Evolutionary conservation across 495 filamentous ascomycete species (phyloP), one percentile per base, ranked within the genome.

Genomic region (Penicillium pulvis): DNA sequence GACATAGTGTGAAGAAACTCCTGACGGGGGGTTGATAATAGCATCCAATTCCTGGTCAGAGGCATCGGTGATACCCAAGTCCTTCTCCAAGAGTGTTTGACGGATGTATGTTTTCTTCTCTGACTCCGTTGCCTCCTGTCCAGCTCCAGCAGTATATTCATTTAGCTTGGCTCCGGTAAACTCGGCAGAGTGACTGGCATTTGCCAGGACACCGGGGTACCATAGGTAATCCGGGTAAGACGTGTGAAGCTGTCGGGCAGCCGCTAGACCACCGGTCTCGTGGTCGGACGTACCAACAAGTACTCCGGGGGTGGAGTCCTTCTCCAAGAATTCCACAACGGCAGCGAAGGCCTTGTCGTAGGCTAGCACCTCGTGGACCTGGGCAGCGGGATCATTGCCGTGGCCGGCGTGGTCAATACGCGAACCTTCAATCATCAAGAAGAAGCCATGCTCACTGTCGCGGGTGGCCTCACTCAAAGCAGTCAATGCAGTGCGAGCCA

Each of bases 361-460:
- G 39, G 89, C 93, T 6, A 97, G 76, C 1, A 98, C 92, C 67
- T 98, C 94, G 56, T 93, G 86, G 9, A 98, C 94, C 69, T 98
- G 95, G 0, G 95, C 92, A 11, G 89, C 93, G 1, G 94, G 94
- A 68, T 98, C 94, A 64, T 98, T 98, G 53, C 84, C 86, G 66
- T 98, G 94, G 12, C 92, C 95, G 3, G 94, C 93, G 71, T 98
- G 95, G 61, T 98, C 94, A 62, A 98, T 98, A 33, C 95, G 82
- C 62, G 89, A 93, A 6, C 94, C 94, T 71, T 98, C 94, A 57
- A 98, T 93, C 93, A 98, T 95, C 57, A 98, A 71, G 77, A 98
- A 98, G 81, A 98, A 98, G 1, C 94, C 94, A 71, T 97, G 84
- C 24, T 97, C 91, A 53, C 83, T 90, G 66, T 91, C 82, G 67